phyloP scores from a whole-genome alignment of 805 yeast species.

The Monosporozyma aquatica region DNA sequence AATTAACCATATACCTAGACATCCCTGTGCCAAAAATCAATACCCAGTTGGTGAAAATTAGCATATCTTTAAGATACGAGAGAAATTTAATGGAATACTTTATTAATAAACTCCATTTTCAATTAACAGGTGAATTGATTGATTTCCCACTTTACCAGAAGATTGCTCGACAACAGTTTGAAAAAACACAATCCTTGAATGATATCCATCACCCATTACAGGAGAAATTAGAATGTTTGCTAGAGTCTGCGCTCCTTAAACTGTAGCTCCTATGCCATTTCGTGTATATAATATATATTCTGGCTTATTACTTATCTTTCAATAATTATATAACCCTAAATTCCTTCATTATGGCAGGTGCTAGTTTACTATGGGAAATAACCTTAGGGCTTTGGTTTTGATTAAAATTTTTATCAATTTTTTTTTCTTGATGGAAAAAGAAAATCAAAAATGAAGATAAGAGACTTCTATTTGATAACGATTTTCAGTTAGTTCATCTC shows the following conservation, averaged over 20 bases:
- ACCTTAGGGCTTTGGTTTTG: not conserved
- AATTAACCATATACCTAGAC: slow-evolving; percentile 26
- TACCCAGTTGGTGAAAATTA: slow-evolving; percentile 22
- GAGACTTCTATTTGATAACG: not conserved
- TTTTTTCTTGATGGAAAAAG: not conserved
- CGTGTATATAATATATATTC: not conserved
- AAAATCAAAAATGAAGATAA: not conserved
- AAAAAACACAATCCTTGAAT: slow-evolving; percentile 12
- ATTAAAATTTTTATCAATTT: not conserved
- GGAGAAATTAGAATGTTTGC: slow-evolving; percentile 25
- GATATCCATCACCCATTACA: slow-evolving; percentile 21
- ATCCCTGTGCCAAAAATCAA: slow-evolving; percentile 28
- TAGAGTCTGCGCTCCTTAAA: slow-evolving; percentile 2
- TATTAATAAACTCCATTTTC: slow-evolving; percentile 26
- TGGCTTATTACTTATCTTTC: not conserved
- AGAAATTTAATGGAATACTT: slow-evolving; percentile 26
- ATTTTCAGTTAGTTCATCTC: not conserved
- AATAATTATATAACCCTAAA: not conserved
- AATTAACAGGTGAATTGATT: slow-evolving; percentile 26
- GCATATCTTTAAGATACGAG: slow-evolving; percentile 20
- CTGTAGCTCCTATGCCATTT: not conserved
- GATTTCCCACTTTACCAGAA: slow-evolving; percentile 18
- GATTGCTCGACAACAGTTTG: slow-evolving; percentile 17
- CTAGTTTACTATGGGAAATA: not conserved
- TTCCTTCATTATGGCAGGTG: not conserved